Conservation (phyloP, 169 alveolate species). For the Miamiensis avidus region DNA sequence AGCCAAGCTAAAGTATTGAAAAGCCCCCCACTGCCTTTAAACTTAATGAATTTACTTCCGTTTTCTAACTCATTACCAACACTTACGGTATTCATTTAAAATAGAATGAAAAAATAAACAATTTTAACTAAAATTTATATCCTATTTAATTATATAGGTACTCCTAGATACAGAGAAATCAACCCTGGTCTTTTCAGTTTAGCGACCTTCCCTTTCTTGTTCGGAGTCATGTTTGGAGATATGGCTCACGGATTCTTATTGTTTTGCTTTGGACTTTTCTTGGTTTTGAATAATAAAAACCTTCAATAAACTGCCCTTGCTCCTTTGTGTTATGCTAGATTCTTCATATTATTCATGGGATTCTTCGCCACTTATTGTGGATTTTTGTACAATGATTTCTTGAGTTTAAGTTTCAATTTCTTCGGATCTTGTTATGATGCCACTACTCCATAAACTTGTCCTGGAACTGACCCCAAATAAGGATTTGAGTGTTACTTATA, state of each 20-base stretch:
- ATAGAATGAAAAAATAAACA: too few species aligned
- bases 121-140: too few species aligned
- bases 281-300: conserved; percentile 11
- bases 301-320: conserved; percentile 14
- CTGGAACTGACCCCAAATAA: not conserved
- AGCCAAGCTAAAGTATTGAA: conserved; percentile 11
- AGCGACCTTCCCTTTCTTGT: conserved; percentile 98
- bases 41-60: conserved; percentile 89
- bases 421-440: conserved; percentile 88
- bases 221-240: conserved; percentile 99
- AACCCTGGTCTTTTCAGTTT: conserved; percentile 97
- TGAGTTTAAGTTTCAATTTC: conserved; percentile 93
- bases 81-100: conserved; percentile 94
- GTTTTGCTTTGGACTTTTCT: conserved; percentile 75
- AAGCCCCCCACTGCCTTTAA: conserved; percentile 96
- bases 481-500: not conserved
- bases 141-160: not conserved
- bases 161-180: conserved; percentile 98
- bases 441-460: conserved; percentile 13
- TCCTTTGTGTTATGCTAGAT: conserved; percentile 71
- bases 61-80: conserved; percentile 94
- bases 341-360: conserved; percentile 96
- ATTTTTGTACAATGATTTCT: conserved; percentile 96
- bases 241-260: conserved; percentile 98
- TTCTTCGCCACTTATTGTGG: conserved; percentile 95